Conservation (phyloP, 2,329 filamentous ascomycete species). For the Colletotrichum ledebouriae region DNA sequence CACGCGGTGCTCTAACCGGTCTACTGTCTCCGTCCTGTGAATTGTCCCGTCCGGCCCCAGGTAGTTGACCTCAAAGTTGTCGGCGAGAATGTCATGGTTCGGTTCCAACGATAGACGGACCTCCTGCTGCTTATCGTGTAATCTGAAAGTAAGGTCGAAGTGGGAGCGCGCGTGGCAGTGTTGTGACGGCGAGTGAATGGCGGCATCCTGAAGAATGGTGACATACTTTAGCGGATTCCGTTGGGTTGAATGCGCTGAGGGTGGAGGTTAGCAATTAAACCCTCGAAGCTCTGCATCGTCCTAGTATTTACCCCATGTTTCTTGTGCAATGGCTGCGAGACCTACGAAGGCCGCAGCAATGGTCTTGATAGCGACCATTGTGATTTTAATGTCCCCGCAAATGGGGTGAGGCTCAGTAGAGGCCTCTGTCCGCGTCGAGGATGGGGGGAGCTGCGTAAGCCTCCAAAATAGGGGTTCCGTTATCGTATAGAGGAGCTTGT, state of each 20-base stretch:
- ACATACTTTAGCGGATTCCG: conserved; percentile 84
- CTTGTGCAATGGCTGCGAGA: conserved; percentile 49
- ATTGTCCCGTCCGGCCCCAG: conserved; percentile 80
- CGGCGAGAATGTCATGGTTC: conserved; percentile 88
- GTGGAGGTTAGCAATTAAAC: conserved; percentile 5
- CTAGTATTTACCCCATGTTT: conserved; percentile 40
- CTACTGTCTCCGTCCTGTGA: conserved; percentile 74
- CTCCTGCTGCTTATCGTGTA: conserved; percentile 75
- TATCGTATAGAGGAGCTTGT: not conserved
- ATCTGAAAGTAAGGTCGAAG: conserved; percentile 87
- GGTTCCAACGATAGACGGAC: conserved; percentile 87
- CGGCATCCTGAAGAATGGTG: conserved; percentile 78
- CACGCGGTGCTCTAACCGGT: conserved; percentile 81
- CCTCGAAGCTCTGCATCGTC: not conserved
- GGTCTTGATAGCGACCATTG: conserved; percentile 52
- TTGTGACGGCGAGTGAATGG: conserved; percentile 83
- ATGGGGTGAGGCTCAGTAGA: conserved; percentile 37
- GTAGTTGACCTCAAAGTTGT: conserved; percentile 81
- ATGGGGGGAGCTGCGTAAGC: conserved; percentile 13
- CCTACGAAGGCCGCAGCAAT: conserved; percentile 50
- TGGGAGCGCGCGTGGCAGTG: conserved; percentile 83
- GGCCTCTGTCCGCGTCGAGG: conserved; percentile 20
- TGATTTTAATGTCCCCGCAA: conserved; percentile 42
- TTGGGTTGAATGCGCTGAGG: conserved; percentile 75
- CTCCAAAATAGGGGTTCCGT: conserved; percentile 24